Conservation (phyloP, 83 land plant genomes). For the Picea abies region DNA sequence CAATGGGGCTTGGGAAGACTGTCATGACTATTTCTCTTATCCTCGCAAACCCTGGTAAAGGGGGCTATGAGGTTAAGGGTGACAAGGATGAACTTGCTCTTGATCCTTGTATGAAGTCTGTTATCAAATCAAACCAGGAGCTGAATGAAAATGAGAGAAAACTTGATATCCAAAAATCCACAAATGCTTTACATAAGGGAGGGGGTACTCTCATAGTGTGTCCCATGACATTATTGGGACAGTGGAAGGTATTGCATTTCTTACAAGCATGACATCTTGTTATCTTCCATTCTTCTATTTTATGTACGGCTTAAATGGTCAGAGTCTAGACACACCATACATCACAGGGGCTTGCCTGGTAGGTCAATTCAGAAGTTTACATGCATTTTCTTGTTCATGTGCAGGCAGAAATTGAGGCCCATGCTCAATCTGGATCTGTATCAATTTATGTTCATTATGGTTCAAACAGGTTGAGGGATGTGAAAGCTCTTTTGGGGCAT, state of each 20-base stretch:
- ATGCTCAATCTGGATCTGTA: constrained; percentile 53
- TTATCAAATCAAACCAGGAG: neutral
- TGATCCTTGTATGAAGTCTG: neutral
- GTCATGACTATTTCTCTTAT: constrained; percentile 89
- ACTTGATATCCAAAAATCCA: neutral
- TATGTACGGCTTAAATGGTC: too few relatives aligned
- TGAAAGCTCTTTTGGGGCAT: constrained; percentile 41
- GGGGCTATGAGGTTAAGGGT: constrained; percentile 22
- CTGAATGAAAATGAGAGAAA: constrained; percentile 3
- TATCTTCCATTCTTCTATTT: too few relatives aligned
- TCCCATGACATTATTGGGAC: constrained; percentile 93
- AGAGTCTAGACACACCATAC: too few relatives aligned
- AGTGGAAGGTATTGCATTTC: constrained; percentile 75
- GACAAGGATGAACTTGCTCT: neutral
- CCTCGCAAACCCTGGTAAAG: constrained; percentile 57
- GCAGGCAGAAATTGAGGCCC: constrained; percentile 83
- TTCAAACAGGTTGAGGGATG: constrained; percentile 41
- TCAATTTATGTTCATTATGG: constrained; percentile 89
- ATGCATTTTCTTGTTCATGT: neutral
- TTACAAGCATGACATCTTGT: neutral
- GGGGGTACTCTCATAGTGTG: constrained; percentile 92
- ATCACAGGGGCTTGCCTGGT: neutral
- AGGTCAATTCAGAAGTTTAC: neutral
- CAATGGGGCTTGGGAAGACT: constrained; percentile 95
- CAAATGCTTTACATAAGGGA: constrained; percentile 22